Evolutionary conservation across 208 protist genomes (phyloP).

Genomic region (Trypanosomatidae sp.): DNA sequence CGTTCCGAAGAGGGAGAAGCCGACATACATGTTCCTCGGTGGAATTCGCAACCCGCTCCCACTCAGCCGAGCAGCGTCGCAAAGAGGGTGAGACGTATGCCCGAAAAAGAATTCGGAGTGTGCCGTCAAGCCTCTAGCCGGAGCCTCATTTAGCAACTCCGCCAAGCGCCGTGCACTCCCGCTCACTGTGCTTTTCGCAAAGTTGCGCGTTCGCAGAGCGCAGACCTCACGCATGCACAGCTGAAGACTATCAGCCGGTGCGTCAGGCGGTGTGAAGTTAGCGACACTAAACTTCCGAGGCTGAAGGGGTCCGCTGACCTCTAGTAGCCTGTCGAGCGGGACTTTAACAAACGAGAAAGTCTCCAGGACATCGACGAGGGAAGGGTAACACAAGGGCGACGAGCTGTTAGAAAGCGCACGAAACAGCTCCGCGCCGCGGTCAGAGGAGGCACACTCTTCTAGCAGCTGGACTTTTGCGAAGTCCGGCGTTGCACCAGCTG

Average conservation of each 20-base stretch:
- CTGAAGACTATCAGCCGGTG: constrained; percentile 15
- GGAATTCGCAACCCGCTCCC: constrained; percentile 7
- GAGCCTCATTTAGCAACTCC: constrained; percentile 3
- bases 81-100: constrained; percentile 35
- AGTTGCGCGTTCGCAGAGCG: constrained; percentile 7
- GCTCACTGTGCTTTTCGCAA: too few species aligned
- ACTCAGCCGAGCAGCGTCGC: too few species aligned
- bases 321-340: constrained; percentile 73
- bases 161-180: constrained; percentile 29
- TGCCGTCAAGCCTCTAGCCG: background rate
- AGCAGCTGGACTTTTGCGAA: constrained; percentile 41
- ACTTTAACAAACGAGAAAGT: constrained; percentile 68
- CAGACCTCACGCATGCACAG: constrained; percentile 40
- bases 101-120: constrained; percentile 34
- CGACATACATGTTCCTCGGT: constrained; percentile 46
- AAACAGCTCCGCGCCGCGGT: constrained; percentile 47
- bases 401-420: constrained; percentile 52
- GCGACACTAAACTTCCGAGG: constrained; percentile 75
- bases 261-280: constrained; percentile 7
- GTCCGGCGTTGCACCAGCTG: too few species aligned
- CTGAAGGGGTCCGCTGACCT: constrained; percentile 73
- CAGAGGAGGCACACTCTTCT: constrained; percentile 45
- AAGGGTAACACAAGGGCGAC: constrained; percentile 70
- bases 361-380: constrained; percentile 65
- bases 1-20: constrained; percentile 58